These are phyloP conservation scores for Cyclaneusma minus DNA, from an alignment of 2,329 filamentous ascomycete species.

Conservation along the genomic window DNA sequence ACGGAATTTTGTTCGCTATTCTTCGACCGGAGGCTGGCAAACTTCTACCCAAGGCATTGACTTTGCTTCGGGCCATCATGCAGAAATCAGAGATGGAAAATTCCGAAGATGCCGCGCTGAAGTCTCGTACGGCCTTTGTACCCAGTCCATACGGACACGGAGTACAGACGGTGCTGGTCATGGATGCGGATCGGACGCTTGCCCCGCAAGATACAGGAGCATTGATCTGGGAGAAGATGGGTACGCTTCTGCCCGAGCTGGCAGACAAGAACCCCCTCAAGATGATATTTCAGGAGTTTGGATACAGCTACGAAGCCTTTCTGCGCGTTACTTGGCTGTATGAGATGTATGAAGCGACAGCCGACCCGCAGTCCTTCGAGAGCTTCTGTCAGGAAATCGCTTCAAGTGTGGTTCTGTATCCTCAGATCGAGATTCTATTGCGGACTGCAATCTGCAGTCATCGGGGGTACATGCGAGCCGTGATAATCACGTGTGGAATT, in stretches of 20 bases:
- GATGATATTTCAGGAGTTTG: constrained; percentile 28
- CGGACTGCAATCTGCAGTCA: constrained; percentile 17
- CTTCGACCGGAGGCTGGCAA: constrained; percentile 6
- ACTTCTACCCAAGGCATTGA: constrained; percentile 9
- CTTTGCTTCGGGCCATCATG: constrained; percentile 22
- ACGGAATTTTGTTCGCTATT: constrained; percentile 30
- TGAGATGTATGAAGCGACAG: constrained; percentile 34
- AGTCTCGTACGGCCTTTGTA: too few species aligned
- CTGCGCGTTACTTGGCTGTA: constrained; percentile 36
- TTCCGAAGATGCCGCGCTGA: too few species aligned
- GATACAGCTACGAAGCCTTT: constrained; percentile 38
- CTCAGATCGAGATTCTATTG: constrained; percentile 31
- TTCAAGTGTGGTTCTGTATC: constrained; percentile 23
- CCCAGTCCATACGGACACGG: too few species aligned
- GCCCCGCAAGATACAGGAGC: constrained; percentile 30
- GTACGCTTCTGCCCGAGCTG: constrained; percentile 1
- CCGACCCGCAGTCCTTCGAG: constrained; percentile 24
- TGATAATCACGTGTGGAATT: constrained; percentile 41
- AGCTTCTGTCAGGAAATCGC: constrained; percentile 28
- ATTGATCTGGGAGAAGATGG: constrained; percentile 30
- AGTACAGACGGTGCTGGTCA: constrained; percentile 32
- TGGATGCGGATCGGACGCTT: constrained; percentile 45
- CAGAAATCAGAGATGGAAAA: constrained; percentile 25
- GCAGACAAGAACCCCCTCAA: constrained; percentile 19
- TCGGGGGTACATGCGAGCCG: constrained; percentile 24